Conservation (phyloP, 768 basidiomycete species). For the Lactarius tabidus region DNA sequence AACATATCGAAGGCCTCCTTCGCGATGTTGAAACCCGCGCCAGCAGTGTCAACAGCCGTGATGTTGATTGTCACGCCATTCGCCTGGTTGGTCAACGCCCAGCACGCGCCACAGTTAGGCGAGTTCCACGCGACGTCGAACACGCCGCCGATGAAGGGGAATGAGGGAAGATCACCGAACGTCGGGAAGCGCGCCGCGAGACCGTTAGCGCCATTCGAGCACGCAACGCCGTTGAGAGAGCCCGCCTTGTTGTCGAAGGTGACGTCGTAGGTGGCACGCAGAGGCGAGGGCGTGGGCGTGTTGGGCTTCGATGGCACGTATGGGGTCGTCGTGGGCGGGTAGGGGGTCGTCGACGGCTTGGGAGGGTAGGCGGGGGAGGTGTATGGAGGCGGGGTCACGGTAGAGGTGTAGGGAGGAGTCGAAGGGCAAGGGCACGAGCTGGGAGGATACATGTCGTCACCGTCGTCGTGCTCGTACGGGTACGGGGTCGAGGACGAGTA, state of each 20-base stretch:
- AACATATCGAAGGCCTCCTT: constrained; percentile 32
- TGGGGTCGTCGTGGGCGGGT: too few relatives aligned
- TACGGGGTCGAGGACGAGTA: neutral
- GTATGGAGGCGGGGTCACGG: neutral
- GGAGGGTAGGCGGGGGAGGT: neutral
- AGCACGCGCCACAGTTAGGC: constrained; percentile 54
- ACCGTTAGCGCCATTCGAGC: constrained; percentile 52
- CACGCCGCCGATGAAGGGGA: constrained; percentile 57
- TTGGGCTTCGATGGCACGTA: neutral
- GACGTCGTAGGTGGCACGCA: constrained; percentile 39
- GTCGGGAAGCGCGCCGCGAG: constrained; percentile 45
- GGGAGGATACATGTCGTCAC: neutral
- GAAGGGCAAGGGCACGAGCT: neutral
- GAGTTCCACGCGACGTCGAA: constrained; percentile 51
- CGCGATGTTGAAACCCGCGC: constrained; percentile 38
- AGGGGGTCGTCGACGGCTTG: neutral
- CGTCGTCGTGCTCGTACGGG: neutral
- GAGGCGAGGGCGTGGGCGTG: constrained; percentile 2
- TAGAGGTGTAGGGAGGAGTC: neutral
- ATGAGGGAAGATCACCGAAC: constrained; percentile 50
- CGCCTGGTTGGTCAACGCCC: constrained; percentile 49
- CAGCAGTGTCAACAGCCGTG: constrained; percentile 49
- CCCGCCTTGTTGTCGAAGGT: constrained; percentile 43
- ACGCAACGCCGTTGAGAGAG: constrained; percentile 44
- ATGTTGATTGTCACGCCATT: constrained; percentile 41